Conservation (phyloP, 2,329 filamentous ascomycete species). For the Amphichorda felina region DNA sequence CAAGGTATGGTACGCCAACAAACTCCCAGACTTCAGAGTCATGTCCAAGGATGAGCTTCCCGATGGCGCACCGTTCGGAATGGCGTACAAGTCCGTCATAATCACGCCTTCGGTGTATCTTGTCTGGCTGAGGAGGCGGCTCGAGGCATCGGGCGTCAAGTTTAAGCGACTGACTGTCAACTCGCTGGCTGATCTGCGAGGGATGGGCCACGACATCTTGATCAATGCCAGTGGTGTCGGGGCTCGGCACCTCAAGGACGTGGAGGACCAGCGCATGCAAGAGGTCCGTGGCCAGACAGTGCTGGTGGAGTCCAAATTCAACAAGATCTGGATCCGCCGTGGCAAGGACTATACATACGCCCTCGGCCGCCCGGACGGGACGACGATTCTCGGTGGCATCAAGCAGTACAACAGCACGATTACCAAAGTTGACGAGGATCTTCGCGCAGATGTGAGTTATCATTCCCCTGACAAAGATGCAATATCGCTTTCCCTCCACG, state of each 20-base stretch:
- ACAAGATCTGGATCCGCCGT: slow-evolving; percentile 5
- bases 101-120: slow-evolving; percentile 6
- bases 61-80: not conserved
- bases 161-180: slow-evolving; percentile 5
- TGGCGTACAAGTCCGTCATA: not conserved
- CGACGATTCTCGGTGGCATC: slow-evolving; percentile 8
- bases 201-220: slow-evolving; percentile 8
- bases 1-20: slow-evolving; percentile 6
- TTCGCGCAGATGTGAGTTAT: slow-evolving; percentile 1
- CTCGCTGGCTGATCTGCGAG: slow-evolving; percentile 4
- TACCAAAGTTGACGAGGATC: slow-evolving; percentile 3
- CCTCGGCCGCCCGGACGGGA: slow-evolving; percentile 8
- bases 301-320: slow-evolving; percentile 5
- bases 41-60: not conserved
- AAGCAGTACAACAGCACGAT: slow-evolving; percentile 4
- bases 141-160: slow-evolving; percentile 5
- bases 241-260: slow-evolving; percentile 5
- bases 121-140: slow-evolving; percentile 4
- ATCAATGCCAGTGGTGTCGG: slow-evolving; percentile 7
- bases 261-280: slow-evolving; percentile 1
- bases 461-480: not conserved
- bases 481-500: not conserved
- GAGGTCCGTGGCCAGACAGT: slow-evolving; percentile 7
- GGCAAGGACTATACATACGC: slow-evolving; percentile 7
- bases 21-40: slow-evolving; percentile 3